Base-by-base conservation (phyloP, 2,329 filamentous ascomycete genomes). In the Fusarium oligoseptatum region DNA sequence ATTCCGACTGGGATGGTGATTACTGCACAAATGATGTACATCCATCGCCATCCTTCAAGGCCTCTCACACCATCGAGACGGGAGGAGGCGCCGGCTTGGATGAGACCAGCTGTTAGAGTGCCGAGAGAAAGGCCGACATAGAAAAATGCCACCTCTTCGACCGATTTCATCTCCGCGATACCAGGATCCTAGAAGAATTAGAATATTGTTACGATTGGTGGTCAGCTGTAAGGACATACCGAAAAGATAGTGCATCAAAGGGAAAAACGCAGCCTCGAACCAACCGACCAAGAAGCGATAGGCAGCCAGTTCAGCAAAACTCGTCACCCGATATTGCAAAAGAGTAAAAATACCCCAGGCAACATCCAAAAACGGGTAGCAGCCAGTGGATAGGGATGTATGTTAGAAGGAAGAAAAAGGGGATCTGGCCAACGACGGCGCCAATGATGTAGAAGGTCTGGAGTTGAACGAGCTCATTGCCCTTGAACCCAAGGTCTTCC, bases 271-370 rank as follows among this genome's bases (percentile, higher is more conserved):
- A 2, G 82, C 74, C 78, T 90, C 88, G 66, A 90, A 89, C 77
- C 85, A 85, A 0, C 87, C 87, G 4, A 90, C 86, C 1, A 90
- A 70, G 65, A 91, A 90, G 3, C 88, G 83, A 76, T 89, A 89
- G 0, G 86, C 86, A 55, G 85, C 85, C 10, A 90, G 67, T 61
- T 90, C 88, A 0, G 84, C 83, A 70, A 85, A 89, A 2, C 83
- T 82, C 3, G 83, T 80, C 1, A 85, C 85, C 6, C 88, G 85
- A 64, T 86, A 90, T 67, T 90, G 88, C 4, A 90, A 80, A 10
- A 91, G 82, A 0, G 89, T 91, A 68, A 91, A 88, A 17, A 90
- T 78, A 0, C 88, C 88, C 89, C 89, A 91, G 2, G 82, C 78
- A 2, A 90, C 72, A 67, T 90, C 87, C 70, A 89, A 81, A 81